Conservation (phyloP, 345 rosid species). For the Cochlearia excelsa region DNA sequence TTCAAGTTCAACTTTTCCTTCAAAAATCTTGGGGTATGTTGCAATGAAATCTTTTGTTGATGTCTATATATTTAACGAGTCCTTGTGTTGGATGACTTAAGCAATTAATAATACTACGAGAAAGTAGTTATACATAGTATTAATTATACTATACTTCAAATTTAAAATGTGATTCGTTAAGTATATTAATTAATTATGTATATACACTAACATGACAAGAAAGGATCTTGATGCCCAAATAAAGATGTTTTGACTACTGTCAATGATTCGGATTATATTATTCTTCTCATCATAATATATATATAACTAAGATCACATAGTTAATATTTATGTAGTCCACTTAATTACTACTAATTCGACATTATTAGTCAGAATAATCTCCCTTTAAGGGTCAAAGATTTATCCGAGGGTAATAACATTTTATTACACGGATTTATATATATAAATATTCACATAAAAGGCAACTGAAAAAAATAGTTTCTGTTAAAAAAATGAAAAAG, state of each 20-base stretch:
- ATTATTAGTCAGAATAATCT: conserved; percentile 18
- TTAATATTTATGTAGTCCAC: conserved; percentile 8
- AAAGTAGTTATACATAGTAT: not conserved
- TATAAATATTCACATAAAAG: conserved; percentile 18
- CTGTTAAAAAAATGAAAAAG: no score
- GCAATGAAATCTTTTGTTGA: not conserved
- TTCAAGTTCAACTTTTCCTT: not conserved
- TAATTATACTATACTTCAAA: not conserved
- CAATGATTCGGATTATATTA: conserved; percentile 21
- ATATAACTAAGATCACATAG: not conserved
- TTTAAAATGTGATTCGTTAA: conserved; percentile 10
- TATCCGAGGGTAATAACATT: conserved; percentile 17
- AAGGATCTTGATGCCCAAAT: conserved; percentile 13
- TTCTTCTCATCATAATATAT: not conserved
- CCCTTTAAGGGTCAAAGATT: conserved; percentile 21
- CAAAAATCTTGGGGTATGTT: not conserved
- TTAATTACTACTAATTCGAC: not conserved
- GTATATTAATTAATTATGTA: not conserved
- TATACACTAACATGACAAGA: conserved; percentile 7
- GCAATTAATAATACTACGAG: not conserved
- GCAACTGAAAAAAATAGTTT: not conserved
- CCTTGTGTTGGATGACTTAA: not conserved
- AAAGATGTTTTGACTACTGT: conserved; percentile 10
- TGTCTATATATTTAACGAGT: not conserved
- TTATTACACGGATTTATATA: conserved; percentile 5